Percentiles rank a stretch among this genome's conserved stretches.
phyloP scores from a whole-genome alignment of 1,284 basidiomycete species.

The Boletus smithii region DNA sequence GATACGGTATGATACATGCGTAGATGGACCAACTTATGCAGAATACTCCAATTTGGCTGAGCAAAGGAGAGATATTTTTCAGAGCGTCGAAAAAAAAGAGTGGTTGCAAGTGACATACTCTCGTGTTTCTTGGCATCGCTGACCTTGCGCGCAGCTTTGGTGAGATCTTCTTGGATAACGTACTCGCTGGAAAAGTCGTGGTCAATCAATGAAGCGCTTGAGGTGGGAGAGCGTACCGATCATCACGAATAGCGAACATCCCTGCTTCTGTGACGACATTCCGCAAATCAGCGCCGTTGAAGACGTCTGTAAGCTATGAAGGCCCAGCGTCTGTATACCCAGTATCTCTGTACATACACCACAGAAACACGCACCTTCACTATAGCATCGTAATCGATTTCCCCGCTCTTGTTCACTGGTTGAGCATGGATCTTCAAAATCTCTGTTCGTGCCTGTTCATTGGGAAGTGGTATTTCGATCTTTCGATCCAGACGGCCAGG shows the following conservation, averaged over 20 bases:
- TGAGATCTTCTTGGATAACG: conserved; percentile 90
- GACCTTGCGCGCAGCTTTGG: conserved; percentile 97
- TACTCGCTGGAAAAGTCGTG: conserved; percentile 61
- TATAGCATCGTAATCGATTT: conserved; percentile 95
- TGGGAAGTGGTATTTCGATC: conserved; percentile 97
- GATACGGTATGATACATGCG: conserved; percentile 26
- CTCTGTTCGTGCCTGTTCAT: conserved; percentile 93
- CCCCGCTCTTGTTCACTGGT: conserved; percentile 92
- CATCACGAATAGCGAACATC: conserved; percentile 98
- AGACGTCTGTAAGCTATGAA: conserved; percentile 77
- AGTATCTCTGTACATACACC: neutral
- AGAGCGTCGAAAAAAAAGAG: conserved; percentile 4
- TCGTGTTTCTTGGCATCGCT: conserved; percentile 96
- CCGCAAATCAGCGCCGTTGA: conserved; percentile 94
- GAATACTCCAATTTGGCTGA: conserved; percentile 61
- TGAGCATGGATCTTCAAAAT: conserved; percentile 97
- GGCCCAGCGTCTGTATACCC: neutral
- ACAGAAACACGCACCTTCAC: conserved; percentile 67
- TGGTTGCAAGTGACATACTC: conserved; percentile 49
- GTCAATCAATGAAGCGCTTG: neutral
- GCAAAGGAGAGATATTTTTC: neutral
- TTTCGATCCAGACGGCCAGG: conserved; percentile 96
- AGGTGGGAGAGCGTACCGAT: conserved; percentile 53
- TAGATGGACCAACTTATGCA: conserved; percentile 31
- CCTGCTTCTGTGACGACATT: conserved; percentile 98